Conservation (phyloP, 2,329 filamentous ascomycete species). For the Cladosporium sp. region DNA sequence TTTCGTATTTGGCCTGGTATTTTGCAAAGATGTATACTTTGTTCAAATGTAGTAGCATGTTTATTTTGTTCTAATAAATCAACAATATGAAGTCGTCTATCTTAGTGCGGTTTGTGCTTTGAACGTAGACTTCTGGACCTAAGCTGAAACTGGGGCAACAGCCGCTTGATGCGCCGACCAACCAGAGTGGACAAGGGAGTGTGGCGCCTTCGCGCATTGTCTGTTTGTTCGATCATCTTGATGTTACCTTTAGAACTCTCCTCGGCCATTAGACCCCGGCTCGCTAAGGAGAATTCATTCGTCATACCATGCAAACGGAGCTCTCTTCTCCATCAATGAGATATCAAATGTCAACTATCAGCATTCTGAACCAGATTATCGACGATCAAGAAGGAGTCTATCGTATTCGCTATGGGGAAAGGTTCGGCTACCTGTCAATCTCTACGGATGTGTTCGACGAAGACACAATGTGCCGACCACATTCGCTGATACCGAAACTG, state of each 20-base stretch:
- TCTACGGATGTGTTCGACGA: neutral
- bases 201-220: neutral
- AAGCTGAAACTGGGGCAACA: neutral
- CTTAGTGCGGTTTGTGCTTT: neutral
- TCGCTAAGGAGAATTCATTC: neutral
- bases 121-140: neutral
- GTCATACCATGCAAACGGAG: neutral
- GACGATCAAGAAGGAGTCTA: neutral
- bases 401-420: neutral
- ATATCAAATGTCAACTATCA: neutral
- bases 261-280: neutral
- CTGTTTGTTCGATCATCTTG: too few relatives aligned
- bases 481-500: neutral
- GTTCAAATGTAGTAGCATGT: neutral
- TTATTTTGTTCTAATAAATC: neutral
- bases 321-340: neutral
- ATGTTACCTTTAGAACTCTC: too few relatives aligned
- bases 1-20: neutral
- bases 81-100: neutral
- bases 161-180: neutral
- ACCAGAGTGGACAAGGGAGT: too few relatives aligned
- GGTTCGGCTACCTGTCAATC: neutral
- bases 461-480: neutral
- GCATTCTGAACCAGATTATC: neutral
- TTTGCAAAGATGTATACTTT: too few relatives aligned